Evolutionary conservation across 257 asterid species (phyloP).

Genomic region (Nicotiana attenuata): DNA sequence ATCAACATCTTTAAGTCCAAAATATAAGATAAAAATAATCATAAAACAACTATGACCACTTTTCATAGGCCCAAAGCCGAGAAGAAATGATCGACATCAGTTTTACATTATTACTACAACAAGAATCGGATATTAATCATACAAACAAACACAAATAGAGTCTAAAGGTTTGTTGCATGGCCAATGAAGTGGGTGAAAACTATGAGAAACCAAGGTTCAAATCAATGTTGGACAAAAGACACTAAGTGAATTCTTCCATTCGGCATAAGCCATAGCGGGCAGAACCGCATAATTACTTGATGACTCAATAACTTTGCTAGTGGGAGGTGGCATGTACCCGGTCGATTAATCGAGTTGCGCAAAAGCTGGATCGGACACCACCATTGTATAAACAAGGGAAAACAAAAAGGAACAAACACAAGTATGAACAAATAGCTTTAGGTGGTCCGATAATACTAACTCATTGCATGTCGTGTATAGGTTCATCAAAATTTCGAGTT

Average conservation of each 20-base stretch:
- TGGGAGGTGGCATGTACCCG: no score
- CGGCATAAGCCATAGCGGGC: no score
- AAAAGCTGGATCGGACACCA: no score
- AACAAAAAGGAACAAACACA: background rate
- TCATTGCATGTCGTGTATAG: background rate
- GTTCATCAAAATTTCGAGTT: background rate
- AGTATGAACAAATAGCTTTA: background rate
- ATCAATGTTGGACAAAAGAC: no score
- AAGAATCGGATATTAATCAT: background rate
- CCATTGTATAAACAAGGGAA: no score
- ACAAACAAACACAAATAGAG: background rate
- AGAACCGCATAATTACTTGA: no score
- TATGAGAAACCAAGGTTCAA: no score
- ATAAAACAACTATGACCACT: background rate
- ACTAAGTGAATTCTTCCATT: no score
- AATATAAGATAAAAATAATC: background rate
- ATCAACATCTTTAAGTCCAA: background rate
- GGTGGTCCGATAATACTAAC: background rate
- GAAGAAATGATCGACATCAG: background rate
- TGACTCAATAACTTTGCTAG: no score
- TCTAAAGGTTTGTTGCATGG: no score
- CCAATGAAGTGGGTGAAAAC: no score
- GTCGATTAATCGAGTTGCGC: no score
- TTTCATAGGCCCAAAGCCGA: background rate
- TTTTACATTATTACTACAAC: background rate